These are phyloP conservation scores for Globisporangium nodosum DNA, from an alignment of 352 stramenopile species.

Conservation along the genomic window DNA sequence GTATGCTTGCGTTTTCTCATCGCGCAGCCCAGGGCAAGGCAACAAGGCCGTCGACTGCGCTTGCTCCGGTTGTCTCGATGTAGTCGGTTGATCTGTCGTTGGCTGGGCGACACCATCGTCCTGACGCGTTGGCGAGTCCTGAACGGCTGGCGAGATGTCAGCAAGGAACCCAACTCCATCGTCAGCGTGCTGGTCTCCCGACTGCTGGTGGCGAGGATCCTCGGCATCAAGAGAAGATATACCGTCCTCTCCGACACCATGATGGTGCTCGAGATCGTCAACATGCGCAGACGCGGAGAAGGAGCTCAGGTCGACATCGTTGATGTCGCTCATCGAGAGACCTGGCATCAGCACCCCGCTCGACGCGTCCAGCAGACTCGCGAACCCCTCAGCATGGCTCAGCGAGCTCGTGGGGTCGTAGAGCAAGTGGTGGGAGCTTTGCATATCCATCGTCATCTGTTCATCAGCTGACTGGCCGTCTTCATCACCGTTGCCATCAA, in stretches of 20 bases:
- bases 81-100: not conserved
- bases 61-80: not conserved
- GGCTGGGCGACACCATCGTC: slow-evolving; percentile 17
- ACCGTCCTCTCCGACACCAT: not conserved
- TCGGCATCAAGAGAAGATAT: not conserved
- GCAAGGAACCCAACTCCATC: not conserved
- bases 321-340: slow-evolving; percentile 56
- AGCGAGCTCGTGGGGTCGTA: slow-evolving; percentile 14
- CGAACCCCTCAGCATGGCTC: slow-evolving; percentile 11
- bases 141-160: not conserved
- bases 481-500: not conserved
- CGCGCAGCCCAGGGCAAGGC: slow-evolving; percentile 55
- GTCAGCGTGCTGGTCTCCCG: not conserved
- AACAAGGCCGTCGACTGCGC: slow-evolving; percentile 9
- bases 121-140: not conserved
- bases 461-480: not conserved
- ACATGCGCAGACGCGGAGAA: slow-evolving; percentile 18
- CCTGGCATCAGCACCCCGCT: slow-evolving; percentile 30
- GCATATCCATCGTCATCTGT: slow-evolving; percentile 4
- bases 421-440: slow-evolving; percentile 10
- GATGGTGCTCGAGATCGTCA: slow-evolving; percentile 3
- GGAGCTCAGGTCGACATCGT: slow-evolving; percentile 47
- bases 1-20: slow-evolving; percentile 58
- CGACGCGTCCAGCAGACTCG: slow-evolving; percentile 23
- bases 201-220: not conserved